Evolutionary conservation across 768 basidiomycete species (phyloP).

Genomic region (Xerocomellus chrysenteron): DNA sequence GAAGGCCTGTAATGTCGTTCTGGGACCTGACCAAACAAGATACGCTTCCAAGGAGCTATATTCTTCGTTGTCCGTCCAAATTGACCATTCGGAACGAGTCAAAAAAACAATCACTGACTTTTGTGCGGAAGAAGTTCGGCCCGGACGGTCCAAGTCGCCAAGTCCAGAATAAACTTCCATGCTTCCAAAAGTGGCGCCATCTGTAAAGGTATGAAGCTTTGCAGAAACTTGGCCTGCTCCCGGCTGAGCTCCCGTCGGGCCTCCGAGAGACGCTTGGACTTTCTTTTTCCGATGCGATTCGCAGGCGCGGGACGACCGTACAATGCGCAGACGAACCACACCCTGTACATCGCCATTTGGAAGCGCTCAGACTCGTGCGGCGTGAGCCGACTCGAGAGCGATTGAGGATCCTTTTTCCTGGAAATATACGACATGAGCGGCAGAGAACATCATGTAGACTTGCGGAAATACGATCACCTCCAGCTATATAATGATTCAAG

Average conservation of each 20-base stretch:
- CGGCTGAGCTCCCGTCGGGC: not conserved
- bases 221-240: slow-evolving; percentile 8
- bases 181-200: slow-evolving; percentile 1
- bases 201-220: not conserved
- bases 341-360: slow-evolving; percentile 28
- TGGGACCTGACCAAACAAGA: slow-evolving; percentile 15
- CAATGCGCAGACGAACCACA: slow-evolving; percentile 21
- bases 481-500: slow-evolving; percentile 20
- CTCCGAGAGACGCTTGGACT: slow-evolving; percentile 5
- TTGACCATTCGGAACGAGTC: not conserved
- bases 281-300: slow-evolving; percentile 8
- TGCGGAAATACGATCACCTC: slow-evolving; percentile 13
- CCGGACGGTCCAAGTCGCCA: slow-evolving; percentile 9
- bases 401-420: slow-evolving; percentile 40
- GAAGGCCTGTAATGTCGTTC: slow-evolving; percentile 9
- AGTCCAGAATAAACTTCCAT: slow-evolving; percentile 8
- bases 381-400: slow-evolving; percentile 30
- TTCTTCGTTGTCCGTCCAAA: not conserved
- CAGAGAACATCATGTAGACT: not conserved
- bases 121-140: slow-evolving; percentile 9
- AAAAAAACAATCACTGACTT: slow-evolving; percentile 1
- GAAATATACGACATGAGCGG: slow-evolving; percentile 1
- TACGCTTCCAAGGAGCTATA: slow-evolving; percentile 5
- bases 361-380: slow-evolving; percentile 34
- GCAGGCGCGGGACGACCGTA: slow-evolving; percentile 15